These are phyloP conservation scores for Phytopythium cucurbitacearum DNA, from an alignment of 352 stramenopile species.

Conservation along the genomic window DNA sequence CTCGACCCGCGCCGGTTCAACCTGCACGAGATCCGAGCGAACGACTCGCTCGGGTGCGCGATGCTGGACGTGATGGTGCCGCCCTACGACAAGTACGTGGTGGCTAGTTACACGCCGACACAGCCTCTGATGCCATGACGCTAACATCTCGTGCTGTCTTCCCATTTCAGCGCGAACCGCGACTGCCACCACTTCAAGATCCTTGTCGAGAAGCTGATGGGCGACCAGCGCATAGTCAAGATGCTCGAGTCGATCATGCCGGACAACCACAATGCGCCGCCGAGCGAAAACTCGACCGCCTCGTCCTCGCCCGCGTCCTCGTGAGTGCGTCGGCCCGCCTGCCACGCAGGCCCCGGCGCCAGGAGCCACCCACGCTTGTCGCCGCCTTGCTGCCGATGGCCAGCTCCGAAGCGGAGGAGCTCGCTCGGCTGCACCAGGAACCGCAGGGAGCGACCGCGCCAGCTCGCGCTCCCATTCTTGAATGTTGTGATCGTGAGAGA, in stretches of 20 bases:
- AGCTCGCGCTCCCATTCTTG: too few species aligned
- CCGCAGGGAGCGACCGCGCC: too few species aligned
- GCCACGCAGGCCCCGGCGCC: too few species aligned
- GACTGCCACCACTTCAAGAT: conserved; percentile 80
- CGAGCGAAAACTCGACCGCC: conserved; percentile 22
- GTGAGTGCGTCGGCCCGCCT: conserved; percentile 7
- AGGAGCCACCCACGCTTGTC: too few species aligned
- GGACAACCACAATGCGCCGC: conserved; percentile 60
- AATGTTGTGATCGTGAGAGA: too few species aligned
- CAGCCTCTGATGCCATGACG: not conserved
- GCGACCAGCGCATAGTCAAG: conserved; percentile 58
- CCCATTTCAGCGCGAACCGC: conserved; percentile 48
- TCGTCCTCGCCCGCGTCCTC: conserved; percentile 25
- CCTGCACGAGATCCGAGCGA: conserved; percentile 74
- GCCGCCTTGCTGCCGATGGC: too few species aligned
- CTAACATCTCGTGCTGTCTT: conserved; percentile 2
- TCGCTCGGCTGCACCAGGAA: too few species aligned
- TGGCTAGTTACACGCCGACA: not conserved
- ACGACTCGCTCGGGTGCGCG: conserved; percentile 64
- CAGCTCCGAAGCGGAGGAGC: too few species aligned
- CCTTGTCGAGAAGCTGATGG: conserved; percentile 48
- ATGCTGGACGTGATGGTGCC: conserved; percentile 83
- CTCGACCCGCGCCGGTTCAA: conserved; percentile 80
- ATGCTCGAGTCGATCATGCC: conserved; percentile 66
- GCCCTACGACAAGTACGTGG: conserved; percentile 79